Evolutionary conservation across 495 filamentous ascomycete genomes (phyloP), one percentile per base, ranked within the genome.

Genomic region (Aspergillus cristatus): DNA sequence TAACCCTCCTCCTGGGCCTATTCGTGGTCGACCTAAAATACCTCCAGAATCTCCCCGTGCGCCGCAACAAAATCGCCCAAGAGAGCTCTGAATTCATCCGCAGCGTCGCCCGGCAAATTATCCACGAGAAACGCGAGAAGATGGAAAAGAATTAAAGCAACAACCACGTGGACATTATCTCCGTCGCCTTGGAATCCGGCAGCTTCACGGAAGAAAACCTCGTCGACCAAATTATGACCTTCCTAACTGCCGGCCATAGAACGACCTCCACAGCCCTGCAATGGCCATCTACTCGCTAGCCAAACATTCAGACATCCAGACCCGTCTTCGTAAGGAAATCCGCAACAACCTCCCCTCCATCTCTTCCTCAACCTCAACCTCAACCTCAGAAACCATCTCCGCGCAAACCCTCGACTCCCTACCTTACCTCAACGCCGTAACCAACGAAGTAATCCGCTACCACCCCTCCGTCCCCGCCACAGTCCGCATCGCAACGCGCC

Each of bases 211-310:
- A 90, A 34, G 82, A 87, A 22, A 80, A 84, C 36, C 78, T 95
- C 15, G 68, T 86, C 28, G 85, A 95, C 53, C 89, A 96, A 53
- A 73, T 91, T 54, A 94, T 95, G 87, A 96, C 89, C 2, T 95
- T 96, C 66, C 77, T 95, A 2, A 83, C 81, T 1, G 89, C 90
- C 0, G 90, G 90, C 13, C 90, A 96, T 54, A 90, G 93, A 65
- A 83, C 78, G 6, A 82, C 79, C 7, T 65, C 79, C 1, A 61
- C 72, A 4, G 67, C 76, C 8, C 58, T 82, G 43, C 68, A 68
- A 34, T 83, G 78, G 68, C 74, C 6, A 46, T 75, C 13, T 79
- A 78, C 41, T 57, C 70, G 0, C 57, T 82, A 14, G 75, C 68
- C 62, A 67, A 74, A 39, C 60, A 82, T 45, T 74, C 70, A 0